Evolutionary conservation across 805 yeast species (phyloP).

Genomic region (Wilhelminamyces savonicus): DNA sequence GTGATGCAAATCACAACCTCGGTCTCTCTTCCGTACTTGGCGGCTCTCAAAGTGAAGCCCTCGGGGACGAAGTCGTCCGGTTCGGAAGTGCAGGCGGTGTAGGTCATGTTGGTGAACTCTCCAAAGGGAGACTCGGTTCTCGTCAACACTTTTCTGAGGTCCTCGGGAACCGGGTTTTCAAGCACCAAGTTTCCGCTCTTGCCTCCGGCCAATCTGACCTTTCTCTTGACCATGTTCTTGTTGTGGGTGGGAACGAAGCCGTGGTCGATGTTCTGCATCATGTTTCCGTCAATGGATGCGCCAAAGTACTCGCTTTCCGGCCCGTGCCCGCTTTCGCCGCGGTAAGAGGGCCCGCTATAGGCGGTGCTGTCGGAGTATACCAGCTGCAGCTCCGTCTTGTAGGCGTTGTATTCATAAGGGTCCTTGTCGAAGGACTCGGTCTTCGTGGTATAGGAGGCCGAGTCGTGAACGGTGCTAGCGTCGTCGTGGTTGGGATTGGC

Average conservation of each 20-base stretch:
- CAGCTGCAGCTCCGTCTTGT: conserved; percentile 29
- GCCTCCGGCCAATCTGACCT: conserved; percentile 57
- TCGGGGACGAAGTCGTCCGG: conserved; percentile 76
- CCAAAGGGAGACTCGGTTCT: conserved; percentile 72
- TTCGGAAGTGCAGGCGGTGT: conserved; percentile 92
- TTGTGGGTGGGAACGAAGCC: conserved; percentile 55
- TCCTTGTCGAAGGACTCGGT: conserved; percentile 9
- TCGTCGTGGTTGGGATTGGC: conserved; percentile 34
- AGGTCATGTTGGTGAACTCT: conserved; percentile 93
- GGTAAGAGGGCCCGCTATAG: conserved; percentile 24
- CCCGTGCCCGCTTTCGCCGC: conserved; percentile 8
- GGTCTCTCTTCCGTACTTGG: conserved; percentile 83
- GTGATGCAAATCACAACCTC: conserved; percentile 90
- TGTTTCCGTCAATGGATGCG: conserved; percentile 40
- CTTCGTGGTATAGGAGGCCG: conserved; percentile 1
- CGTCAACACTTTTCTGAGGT: conserved; percentile 77
- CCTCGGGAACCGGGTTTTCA: conserved; percentile 93
- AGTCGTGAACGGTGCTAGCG: conserved; percentile 24
- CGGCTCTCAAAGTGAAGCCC: conserved; percentile 84
- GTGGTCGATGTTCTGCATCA: conserved; percentile 37
- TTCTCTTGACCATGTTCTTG: conserved; percentile 62
- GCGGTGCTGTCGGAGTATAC: conserved; percentile 28
- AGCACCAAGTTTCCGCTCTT: conserved; percentile 76
- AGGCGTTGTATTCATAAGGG: conserved; percentile 27
- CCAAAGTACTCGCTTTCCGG: conserved; percentile 35